A percentile compares a stretch with the other conserved stretches of the same genome.
Evolutionary conservation across 1,284 basidiomycete genomes (phyloP).

Genomic region (Cutaneotrichosporon sp.): DNA sequence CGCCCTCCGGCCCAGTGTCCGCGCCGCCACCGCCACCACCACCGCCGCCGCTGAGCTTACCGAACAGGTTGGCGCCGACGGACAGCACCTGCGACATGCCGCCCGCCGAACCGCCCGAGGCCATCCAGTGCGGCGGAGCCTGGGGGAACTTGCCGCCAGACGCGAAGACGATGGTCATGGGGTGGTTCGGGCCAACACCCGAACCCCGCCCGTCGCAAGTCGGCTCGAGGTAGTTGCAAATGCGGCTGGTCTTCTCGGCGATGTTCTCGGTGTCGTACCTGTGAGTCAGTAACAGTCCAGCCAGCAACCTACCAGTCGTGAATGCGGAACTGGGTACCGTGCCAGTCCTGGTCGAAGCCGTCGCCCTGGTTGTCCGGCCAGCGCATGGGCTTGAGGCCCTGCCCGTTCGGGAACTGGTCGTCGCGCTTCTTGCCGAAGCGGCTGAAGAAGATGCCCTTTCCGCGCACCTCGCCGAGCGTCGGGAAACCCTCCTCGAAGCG

Average conservation of each 20-base stretch:
- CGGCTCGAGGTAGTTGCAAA: constrained; percentile 27
- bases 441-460: constrained; percentile 77
- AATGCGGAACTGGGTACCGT: constrained; percentile 63
- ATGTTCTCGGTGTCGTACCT: constrained; percentile 22
- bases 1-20: constrained; percentile 54
- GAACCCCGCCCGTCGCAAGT: constrained; percentile 17
- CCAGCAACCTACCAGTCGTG: constrained; percentile 71
- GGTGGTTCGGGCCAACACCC: constrained; percentile 21
- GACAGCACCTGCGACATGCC: constrained; percentile 15
- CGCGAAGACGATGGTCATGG: constrained; percentile 68
- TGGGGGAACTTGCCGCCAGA: constrained; percentile 76
- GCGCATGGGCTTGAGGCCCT: constrained; percentile 71
- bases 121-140: constrained; percentile 65
- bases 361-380: constrained; percentile 76
- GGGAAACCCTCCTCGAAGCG: constrained; percentile 77
- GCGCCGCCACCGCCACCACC: background rate
- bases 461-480: constrained; percentile 73
- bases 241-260: constrained; percentile 59
- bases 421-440: constrained; percentile 59
- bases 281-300: background rate
- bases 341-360: constrained; percentile 69
- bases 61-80: constrained; percentile 8
- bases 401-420: constrained; percentile 63
- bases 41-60: constrained; percentile 11
- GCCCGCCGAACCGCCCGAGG: constrained; percentile 42